Percentiles rank a stretch among this genome's conserved stretches.
phyloP scores from a whole-genome alignment of 495 filamentous ascomycete genomes.

The Pseudevernia furfuracea region DNA sequence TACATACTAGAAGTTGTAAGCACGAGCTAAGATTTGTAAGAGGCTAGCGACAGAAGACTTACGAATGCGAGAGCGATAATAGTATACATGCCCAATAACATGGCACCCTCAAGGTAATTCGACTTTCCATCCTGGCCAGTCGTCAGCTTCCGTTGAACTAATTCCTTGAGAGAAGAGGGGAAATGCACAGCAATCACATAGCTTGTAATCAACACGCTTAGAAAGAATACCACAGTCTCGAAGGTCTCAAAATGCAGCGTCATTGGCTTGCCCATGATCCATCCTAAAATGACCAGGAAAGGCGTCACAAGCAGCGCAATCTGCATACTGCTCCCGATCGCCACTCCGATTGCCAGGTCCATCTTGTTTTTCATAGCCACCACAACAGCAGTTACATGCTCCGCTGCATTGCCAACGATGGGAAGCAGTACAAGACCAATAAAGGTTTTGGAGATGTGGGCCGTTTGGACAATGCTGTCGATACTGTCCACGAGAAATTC shows the following conservation, averaged over 20 bases:
- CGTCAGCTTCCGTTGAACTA: background rate
- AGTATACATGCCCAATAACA: conserved; percentile 71
- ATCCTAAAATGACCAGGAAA: conserved; percentile 82
- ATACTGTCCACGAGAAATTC: conserved; percentile 93
- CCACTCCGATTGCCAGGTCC: conserved; percentile 91
- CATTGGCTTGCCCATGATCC: conserved; percentile 80
- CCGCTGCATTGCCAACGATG: conserved; percentile 95
- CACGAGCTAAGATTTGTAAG: background rate
- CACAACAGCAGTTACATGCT: conserved; percentile 91
- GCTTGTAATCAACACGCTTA: conserved; percentile 83
- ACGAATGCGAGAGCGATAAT: conserved; percentile 22
- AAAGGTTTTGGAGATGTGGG: conserved; percentile 89
- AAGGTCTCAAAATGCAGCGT: conserved; percentile 87
- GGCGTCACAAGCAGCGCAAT: conserved; percentile 92
- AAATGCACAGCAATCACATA: conserved; percentile 47
- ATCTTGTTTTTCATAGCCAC: conserved; percentile 95
- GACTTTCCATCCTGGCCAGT: conserved; percentile 82
- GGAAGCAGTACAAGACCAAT: conserved; percentile 93
- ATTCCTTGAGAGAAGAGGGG: background rate
- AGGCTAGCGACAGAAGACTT: conserved; percentile 12
- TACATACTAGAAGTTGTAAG: background rate
- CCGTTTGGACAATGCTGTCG: conserved; percentile 73
- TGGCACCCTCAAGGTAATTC: conserved; percentile 89
- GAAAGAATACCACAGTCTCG: conserved; percentile 88
- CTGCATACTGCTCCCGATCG: conserved; percentile 84